These are phyloP conservation scores for Pythium angustatum DNA, from an alignment of 352 stramenopile species.

Conservation along the genomic window DNA sequence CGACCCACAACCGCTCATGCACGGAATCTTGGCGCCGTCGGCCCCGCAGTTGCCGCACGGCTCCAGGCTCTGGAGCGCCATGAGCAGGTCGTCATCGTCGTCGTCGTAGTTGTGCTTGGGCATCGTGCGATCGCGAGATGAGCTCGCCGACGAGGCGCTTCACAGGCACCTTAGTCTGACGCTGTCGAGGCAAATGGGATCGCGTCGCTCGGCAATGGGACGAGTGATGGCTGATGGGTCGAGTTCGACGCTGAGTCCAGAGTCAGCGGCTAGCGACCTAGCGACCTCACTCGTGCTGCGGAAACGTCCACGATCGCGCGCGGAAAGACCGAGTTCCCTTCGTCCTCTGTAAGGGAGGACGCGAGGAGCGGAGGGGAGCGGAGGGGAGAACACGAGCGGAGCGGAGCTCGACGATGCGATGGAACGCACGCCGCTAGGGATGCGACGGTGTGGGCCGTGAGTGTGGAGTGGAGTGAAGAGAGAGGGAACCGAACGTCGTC, in stretches of 20 bases:
- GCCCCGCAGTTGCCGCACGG: slow-evolving; percentile 82
- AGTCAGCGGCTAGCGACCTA: too few species aligned
- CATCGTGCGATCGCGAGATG: slow-evolving; percentile 21
- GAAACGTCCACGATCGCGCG: slow-evolving; percentile 8
- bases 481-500: not conserved
- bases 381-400: too few species aligned
- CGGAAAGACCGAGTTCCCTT: slow-evolving; percentile 6
- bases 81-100: slow-evolving; percentile 83
- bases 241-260: too few species aligned
- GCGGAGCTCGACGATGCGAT: too few species aligned
- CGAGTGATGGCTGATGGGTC: not conserved
- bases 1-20: slow-evolving; percentile 83
- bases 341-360: too few species aligned
- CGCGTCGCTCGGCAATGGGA: too few species aligned
- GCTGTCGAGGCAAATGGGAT: not conserved
- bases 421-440: too few species aligned
- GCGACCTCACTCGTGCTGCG: too few species aligned
- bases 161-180: not conserved
- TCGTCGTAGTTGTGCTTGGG: slow-evolving; percentile 82
- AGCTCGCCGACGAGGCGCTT: not conserved
- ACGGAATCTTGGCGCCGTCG: slow-evolving; percentile 82
- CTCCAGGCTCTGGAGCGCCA: slow-evolving; percentile 86
- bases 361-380: not conserved
- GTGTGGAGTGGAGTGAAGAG: not conserved
- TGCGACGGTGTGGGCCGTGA: too few species aligned